Percentiles rank a stretch among this genome's conserved stretches.
These are phyloP conservation scores for Aspergillus avenaceus DNA, from an alignment of 495 filamentous ascomycete species.

Conservation along the genomic window DNA sequence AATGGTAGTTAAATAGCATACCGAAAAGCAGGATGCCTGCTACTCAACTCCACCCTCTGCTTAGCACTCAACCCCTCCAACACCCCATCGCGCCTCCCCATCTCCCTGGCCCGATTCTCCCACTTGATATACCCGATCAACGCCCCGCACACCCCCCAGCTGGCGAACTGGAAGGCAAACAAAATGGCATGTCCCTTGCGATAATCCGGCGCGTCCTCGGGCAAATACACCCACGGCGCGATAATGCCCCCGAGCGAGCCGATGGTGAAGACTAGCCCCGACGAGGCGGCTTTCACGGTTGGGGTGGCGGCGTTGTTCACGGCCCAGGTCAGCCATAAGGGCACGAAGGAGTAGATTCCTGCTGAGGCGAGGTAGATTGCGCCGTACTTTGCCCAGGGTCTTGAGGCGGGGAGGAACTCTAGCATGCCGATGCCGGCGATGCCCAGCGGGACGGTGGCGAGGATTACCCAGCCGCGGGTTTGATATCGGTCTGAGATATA, in stretches of 20 bases:
- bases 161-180: conserved; percentile 1
- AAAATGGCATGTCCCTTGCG: conserved; percentile 3
- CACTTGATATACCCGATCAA: conserved; percentile 1
- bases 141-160: neutral
- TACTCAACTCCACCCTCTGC: neutral
- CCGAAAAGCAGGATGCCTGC: conserved; percentile 4
- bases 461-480: conserved; percentile 1
- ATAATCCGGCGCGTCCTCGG: conserved; percentile 5
- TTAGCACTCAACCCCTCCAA: neutral
- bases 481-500: conserved; percentile 8
- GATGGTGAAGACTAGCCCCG: conserved; percentile 2
- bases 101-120: neutral
- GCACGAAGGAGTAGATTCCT: conserved; percentile 3
- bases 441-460: neutral
- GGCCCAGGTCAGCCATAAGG: conserved; percentile 5
- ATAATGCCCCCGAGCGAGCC: conserved; percentile 3
- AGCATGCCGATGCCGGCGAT: conserved; percentile 4
- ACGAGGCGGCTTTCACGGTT: neutral
- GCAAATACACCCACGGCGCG: conserved; percentile 8
- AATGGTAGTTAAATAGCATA: conserved; percentile 3
- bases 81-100: neutral
- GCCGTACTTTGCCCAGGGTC: conserved; percentile 6
- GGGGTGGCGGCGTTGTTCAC: conserved; percentile 9
- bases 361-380: conserved; percentile 6
- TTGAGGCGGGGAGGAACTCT: conserved; percentile 1